A percentile compares a stretch with the other conserved stretches of the same genome.
phyloP scores from a whole-genome alignment of 352 stramenopile species.

The Globisporangium takayamanum region DNA sequence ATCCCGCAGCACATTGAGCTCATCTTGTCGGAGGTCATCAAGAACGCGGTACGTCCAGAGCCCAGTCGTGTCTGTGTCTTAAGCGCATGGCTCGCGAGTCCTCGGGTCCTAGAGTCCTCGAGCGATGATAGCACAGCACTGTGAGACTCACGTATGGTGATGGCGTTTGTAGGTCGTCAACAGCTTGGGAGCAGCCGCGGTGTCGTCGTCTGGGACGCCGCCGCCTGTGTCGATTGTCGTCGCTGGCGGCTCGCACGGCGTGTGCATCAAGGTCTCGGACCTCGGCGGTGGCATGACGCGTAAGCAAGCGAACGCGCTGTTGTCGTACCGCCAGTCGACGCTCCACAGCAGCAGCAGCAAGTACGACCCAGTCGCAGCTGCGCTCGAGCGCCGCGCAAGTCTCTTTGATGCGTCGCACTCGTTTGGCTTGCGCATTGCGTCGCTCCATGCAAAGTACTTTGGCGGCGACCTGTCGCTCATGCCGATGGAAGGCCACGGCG shows the following conservation, averaged over 20 bases:
- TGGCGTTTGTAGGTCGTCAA: slow-evolving; percentile 25
- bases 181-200: slow-evolving; percentile 30
- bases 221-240: slow-evolving; percentile 58
- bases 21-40: slow-evolving; percentile 76
- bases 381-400: slow-evolving; percentile 56
- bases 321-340: slow-evolving; percentile 50
- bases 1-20: slow-evolving; percentile 79
- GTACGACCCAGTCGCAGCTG: slow-evolving; percentile 70
- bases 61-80: not conserved
- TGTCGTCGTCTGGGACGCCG: slow-evolving; percentile 17
- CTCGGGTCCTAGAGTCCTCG: too few species aligned
- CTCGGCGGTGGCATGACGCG: slow-evolving; percentile 69
- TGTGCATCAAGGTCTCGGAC: slow-evolving; percentile 83
- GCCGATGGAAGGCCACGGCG: slow-evolving; percentile 98
- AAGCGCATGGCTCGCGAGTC: too few species aligned
- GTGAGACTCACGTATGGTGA: not conserved
- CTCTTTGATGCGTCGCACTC: slow-evolving; percentile 67
- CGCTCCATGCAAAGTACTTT: slow-evolving; percentile 97
- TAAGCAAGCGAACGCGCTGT: slow-evolving; percentile 56
- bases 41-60: slow-evolving; percentile 45
- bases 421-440: slow-evolving; percentile 88
- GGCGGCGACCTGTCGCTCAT: slow-evolving; percentile 97
- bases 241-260: slow-evolving; percentile 52
- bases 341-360: slow-evolving; percentile 7
- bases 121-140: not conserved